These are phyloP conservation scores for Dipteronia sinensis DNA, from an alignment of 345 rosid genomes.

Conservation along the genomic window DNA sequence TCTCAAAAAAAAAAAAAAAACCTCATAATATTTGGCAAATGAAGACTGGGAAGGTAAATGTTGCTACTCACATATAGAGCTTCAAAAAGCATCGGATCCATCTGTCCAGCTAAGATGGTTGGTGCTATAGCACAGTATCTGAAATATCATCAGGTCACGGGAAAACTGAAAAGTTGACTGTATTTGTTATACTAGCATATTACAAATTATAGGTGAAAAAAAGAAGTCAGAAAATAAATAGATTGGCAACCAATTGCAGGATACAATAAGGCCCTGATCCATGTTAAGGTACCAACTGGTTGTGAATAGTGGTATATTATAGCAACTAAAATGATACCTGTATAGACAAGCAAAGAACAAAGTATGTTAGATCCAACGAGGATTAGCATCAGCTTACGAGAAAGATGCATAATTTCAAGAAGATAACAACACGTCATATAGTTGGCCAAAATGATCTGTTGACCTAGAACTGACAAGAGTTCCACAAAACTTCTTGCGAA, in stretches of 20 bases:
- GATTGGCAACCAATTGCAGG: slow-evolving; percentile 36
- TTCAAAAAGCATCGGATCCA: slow-evolving; percentile 82
- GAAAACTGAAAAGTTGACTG: slow-evolving; percentile 19
- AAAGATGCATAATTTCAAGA: neutral
- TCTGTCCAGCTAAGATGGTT: slow-evolving; percentile 75
- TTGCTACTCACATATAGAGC: slow-evolving; percentile 76
- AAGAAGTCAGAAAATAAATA: neutral
- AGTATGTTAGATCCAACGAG: slow-evolving; percentile 21
- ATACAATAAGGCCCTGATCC: slow-evolving; percentile 71
- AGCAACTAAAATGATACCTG: slow-evolving; percentile 76
- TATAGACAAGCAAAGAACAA: slow-evolving; percentile 21
- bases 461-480: neutral
- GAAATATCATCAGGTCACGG: slow-evolving; percentile 36
- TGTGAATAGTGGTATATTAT: slow-evolving; percentile 69
- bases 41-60: neutral
- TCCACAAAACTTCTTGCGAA: slow-evolving; percentile 1
- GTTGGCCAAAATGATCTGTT: neutral
- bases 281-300: slow-evolving; percentile 48
- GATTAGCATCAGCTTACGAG: slow-evolving; percentile 12
- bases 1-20: neutral
- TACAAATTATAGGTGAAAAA: neutral
- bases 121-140: slow-evolving; percentile 92
- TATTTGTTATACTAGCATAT: slow-evolving; percentile 7
- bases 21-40: slow-evolving; percentile 9
- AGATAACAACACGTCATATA: neutral